Base-by-base conservation (phyloP, 306 rosid genomes). In the Hylodesmum podocarpum region DNA sequence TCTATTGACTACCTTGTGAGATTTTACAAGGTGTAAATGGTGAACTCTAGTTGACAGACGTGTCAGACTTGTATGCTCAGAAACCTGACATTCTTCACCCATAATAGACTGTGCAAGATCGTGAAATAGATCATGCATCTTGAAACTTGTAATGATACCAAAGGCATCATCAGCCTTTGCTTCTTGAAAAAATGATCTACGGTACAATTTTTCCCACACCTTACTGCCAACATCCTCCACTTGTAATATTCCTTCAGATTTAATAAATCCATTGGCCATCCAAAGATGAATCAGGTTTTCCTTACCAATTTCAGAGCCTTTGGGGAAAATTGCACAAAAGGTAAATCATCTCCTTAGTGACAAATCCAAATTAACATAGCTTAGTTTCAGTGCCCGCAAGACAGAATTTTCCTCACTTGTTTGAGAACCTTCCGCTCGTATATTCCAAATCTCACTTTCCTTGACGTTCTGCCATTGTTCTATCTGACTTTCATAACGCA, bases 191-290 rank as follows among this genome's bases (percentile, higher is more conserved):
- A 85, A 81, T 44, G 80, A 40, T 40, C 46, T 39, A 18, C 54
- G 78, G 29, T 14, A 40, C 16, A 85, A 59, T n/a, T 82, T 82
- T 13, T 57, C 21, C 46, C 70, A 63, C 11, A 25, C 69, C 31
- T 58, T 69, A 8, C 50, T 14, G 3, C 84, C 84, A 53, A 81
- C 75, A 3, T 73, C 75, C 67, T 84, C 88, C 24, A 72, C 28
- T 21, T 49, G 77, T 4, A 4, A 25, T 0, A n/a, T 80, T 47
- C 41, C 51, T 15, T 15, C 28, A 0, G 34, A 8, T 53, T 63
- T 3, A 40, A 40, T 11, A 1, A 10, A 1, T 4, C 46, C 46
- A 40, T 40, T 40, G 12, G 46, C 46, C 46, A 40, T 40, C 88
- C 82, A 85, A 6, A 75, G 63, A n/a, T 12, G 49, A 75, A 82